These are phyloP conservation scores for Fistulina hepatica DNA, from an alignment of 1,284 basidiomycete species.

Conservation along the genomic window DNA sequence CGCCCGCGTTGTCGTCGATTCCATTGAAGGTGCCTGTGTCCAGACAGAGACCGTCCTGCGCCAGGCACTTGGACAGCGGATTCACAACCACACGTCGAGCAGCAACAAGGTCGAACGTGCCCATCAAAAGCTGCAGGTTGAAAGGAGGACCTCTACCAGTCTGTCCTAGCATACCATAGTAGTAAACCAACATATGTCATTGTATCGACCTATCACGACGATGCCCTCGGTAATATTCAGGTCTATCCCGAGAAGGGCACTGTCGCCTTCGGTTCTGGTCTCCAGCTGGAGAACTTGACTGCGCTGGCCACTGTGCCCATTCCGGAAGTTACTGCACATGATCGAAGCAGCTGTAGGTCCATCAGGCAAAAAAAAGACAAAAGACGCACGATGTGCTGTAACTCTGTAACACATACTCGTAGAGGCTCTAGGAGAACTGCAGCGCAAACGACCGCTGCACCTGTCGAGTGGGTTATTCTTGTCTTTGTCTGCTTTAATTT, in stretches of 20 bases:
- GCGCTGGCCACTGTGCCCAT: no score
- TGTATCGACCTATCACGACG: constrained; percentile 96
- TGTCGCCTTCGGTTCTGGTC: constrained; percentile 97
- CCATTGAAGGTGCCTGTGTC: constrained; percentile 99
- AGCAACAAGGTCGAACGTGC: constrained; percentile 99
- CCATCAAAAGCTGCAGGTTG: constrained; percentile 94
- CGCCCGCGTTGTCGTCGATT: constrained; percentile 98
- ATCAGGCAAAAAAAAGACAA: no score
- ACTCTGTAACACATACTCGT: no score
- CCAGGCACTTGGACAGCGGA: constrained; percentile 95
- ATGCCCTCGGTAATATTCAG: constrained; percentile 93
- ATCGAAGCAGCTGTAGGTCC: no score
- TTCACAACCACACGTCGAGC: constrained; percentile 97
- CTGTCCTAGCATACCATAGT: constrained; percentile 94
- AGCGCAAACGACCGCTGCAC: no score
- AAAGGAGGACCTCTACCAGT: constrained; percentile 97
- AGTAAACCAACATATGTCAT: constrained; percentile 91
- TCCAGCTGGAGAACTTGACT: no score
- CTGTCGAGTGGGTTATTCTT: no score
- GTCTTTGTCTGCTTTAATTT: no score
- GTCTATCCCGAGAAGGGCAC: constrained; percentile 99
- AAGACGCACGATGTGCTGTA: no score
- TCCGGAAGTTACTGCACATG: no score
- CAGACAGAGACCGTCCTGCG: constrained; percentile 99
- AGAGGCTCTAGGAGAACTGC: no score